These are phyloP conservation scores for Annulohypoxylon maeteangense DNA, from an alignment of 495 filamentous ascomycete species.

Conservation along the genomic window DNA sequence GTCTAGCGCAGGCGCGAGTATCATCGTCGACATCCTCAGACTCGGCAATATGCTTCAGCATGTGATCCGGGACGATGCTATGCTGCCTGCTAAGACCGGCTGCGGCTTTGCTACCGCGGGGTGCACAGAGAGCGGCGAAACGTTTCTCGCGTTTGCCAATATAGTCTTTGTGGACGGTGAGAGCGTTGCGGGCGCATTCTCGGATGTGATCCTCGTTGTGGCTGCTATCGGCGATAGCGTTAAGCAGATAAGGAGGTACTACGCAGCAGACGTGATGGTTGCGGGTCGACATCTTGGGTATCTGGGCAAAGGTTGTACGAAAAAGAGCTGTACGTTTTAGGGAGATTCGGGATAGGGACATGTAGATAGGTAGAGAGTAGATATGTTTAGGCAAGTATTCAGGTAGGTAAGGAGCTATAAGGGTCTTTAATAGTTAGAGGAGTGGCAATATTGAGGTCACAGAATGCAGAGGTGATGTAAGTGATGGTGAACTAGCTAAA, in stretches of 20 bases:
- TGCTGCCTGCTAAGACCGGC: constrained; percentile 24
- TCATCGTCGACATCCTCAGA: constrained; percentile 51
- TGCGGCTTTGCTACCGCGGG: constrained; percentile 38
- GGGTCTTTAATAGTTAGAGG: not conserved
- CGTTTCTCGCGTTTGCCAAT: constrained; percentile 44
- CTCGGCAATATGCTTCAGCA: constrained; percentile 53
- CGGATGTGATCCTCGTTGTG: constrained; percentile 42
- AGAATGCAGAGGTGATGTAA: not conserved
- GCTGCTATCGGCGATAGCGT: constrained; percentile 49
- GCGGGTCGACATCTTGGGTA: constrained; percentile 41
- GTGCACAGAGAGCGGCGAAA: constrained; percentile 44
- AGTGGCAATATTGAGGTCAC: constrained; percentile 1
- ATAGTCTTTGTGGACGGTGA: constrained; percentile 42
- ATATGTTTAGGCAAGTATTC: not conserved
- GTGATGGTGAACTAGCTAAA: not conserved
- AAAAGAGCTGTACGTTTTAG: constrained; percentile 9
- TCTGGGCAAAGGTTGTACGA: not conserved
- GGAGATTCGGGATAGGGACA: constrained; percentile 1
- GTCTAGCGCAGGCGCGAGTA: constrained; percentile 45
- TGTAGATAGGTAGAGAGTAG: too few species aligned
- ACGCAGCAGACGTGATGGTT: constrained; percentile 47
- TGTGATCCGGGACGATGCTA: constrained; percentile 50
- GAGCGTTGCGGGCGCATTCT: constrained; percentile 41
- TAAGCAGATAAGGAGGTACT: constrained; percentile 54
- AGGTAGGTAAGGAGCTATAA: not conserved